phyloP scores from a whole-genome alignment of 768 basidiomycete species.

The Termitomyces sp. region DNA sequence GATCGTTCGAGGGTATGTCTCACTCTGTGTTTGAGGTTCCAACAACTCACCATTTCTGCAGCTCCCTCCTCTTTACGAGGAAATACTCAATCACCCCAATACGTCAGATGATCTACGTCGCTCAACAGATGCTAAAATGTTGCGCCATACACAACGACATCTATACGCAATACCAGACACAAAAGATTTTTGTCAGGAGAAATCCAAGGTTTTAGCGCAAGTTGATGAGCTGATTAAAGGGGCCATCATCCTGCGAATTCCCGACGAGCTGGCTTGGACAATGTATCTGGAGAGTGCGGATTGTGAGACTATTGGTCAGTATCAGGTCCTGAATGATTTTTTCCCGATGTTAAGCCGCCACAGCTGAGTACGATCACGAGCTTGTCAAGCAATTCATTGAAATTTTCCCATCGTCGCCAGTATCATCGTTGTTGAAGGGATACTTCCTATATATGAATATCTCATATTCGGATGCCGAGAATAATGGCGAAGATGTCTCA shows the following conservation, averaged over 20 bases:
- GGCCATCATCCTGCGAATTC: conserved; percentile 68
- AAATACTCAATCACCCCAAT: conserved; percentile 77
- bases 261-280: conserved; percentile 82
- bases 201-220: conserved; percentile 50
- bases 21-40: not conserved
- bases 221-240: conserved; percentile 74
- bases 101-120: conserved; percentile 82
- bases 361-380: conserved; percentile 61
- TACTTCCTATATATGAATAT: conserved; percentile 66
- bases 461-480: conserved; percentile 36
- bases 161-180: conserved; percentile 56
- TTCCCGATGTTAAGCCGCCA: not conserved
- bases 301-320: conserved; percentile 60
- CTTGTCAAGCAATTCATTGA: conserved; percentile 57
- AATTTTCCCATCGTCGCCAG: conserved; percentile 58
- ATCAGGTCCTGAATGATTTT: conserved; percentile 4
- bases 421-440: conserved; percentile 58
- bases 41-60: conserved; percentile 25
- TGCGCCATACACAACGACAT: conserved; percentile 59
- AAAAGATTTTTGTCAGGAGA: conserved; percentile 31
- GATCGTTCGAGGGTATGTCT: conserved; percentile 52
- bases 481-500: conserved; percentile 31
- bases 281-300: conserved; percentile 75
- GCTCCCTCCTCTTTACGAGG: conserved; percentile 72
- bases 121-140: conserved; percentile 69